These are phyloP conservation scores for Pholiota microspora DNA, from an alignment of 768 basidiomycete genomes.

Conservation along the genomic window DNA sequence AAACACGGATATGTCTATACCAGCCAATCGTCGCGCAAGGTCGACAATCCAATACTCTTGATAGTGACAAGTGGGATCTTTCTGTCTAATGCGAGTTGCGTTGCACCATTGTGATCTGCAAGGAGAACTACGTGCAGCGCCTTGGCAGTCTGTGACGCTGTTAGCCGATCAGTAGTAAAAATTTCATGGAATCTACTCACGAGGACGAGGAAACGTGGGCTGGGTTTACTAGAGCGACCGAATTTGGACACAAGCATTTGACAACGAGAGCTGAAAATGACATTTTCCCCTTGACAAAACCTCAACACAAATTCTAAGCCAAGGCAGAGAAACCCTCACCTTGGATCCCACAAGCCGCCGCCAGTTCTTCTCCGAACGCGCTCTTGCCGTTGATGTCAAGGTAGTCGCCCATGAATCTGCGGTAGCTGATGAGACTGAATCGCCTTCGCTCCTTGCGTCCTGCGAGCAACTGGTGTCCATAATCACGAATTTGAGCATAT, in stretches of 20 bases:
- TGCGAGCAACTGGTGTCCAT: slow-evolving; percentile 90
- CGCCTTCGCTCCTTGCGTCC: slow-evolving; percentile 91
- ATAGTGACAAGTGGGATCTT: slow-evolving; percentile 91
- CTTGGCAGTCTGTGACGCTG: slow-evolving; percentile 64
- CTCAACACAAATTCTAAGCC: neutral
- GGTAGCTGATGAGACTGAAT: slow-evolving; percentile 90
- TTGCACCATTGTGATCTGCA: slow-evolving; percentile 58
- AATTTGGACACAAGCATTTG: slow-evolving; percentile 85
- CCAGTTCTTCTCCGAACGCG: slow-evolving; percentile 74
- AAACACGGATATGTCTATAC: slow-evolving; percentile 40
- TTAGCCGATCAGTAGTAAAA: neutral
- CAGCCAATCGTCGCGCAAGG: slow-evolving; percentile 92
- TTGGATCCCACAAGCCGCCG: slow-evolving; percentile 67
- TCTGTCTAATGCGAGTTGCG: slow-evolving; percentile 66
- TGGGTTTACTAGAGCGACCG: slow-evolving; percentile 85
- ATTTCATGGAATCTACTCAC: slow-evolving; percentile 50
- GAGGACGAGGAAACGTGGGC: slow-evolving; percentile 86
- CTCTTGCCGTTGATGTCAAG: slow-evolving; percentile 84
- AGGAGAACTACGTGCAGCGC: slow-evolving; percentile 78
- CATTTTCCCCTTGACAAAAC: slow-evolving; percentile 58
- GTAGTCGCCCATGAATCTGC: slow-evolving; percentile 96
- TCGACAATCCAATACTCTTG: slow-evolving; percentile 83
- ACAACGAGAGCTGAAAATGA: slow-evolving; percentile 79
- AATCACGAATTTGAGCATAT: slow-evolving; percentile 89
- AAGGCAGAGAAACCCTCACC: slow-evolving; percentile 45